Percentiles rank a stretch among this genome's conserved stretches.
phyloP scores from a whole-genome alignment of 371 early-diverging fungal species.

The Chytridium lagenaria region DNA sequence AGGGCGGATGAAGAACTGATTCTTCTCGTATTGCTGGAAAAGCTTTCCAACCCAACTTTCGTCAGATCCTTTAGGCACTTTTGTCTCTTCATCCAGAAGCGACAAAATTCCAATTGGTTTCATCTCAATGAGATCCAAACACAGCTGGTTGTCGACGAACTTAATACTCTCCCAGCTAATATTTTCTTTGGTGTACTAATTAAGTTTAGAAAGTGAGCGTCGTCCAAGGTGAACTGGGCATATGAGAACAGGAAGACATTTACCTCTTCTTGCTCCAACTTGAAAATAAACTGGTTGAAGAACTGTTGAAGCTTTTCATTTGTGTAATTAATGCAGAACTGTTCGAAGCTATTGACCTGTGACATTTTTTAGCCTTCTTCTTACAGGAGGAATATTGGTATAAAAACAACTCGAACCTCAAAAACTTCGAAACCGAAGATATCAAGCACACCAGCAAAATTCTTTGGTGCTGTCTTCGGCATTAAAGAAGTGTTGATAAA shows the following conservation, averaged over 20 bases:
- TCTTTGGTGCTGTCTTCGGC: conserved; percentile 26
- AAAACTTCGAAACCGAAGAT: conserved; percentile 73
- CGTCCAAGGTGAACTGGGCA: neutral
- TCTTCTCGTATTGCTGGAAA: conserved; percentile 41
- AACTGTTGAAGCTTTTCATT: conserved; percentile 75
- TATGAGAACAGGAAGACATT: neutral
- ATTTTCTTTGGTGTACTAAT: conserved; percentile 65
- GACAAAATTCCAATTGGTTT: conserved; percentile 67
- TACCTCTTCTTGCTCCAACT: conserved; percentile 69
- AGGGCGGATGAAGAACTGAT: conserved; percentile 54
- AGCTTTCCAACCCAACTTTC: conserved; percentile 58
- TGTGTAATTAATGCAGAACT: conserved; percentile 73
- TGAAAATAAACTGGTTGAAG: conserved; percentile 70
- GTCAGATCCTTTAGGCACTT: conserved; percentile 69
- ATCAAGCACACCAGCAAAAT: conserved; percentile 71
- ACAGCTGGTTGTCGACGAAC: conserved; percentile 68
- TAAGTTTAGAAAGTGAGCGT: neutral
- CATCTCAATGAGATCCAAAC: conserved; percentile 64
- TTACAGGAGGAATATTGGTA: neutral
- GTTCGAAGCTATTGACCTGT: conserved; percentile 69
- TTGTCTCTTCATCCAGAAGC: conserved; percentile 73
- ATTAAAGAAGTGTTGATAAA: conserved; percentile 60
- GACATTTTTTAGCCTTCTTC: neutral
- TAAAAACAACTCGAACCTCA: neutral
- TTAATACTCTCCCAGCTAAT: conserved; percentile 70